Percentiles rank a stretch among this genome's conserved stretches.
phyloP scores from a whole-genome alignment of 2,329 filamentous ascomycete genomes.

The Aspergillaceae sp. region DNA sequence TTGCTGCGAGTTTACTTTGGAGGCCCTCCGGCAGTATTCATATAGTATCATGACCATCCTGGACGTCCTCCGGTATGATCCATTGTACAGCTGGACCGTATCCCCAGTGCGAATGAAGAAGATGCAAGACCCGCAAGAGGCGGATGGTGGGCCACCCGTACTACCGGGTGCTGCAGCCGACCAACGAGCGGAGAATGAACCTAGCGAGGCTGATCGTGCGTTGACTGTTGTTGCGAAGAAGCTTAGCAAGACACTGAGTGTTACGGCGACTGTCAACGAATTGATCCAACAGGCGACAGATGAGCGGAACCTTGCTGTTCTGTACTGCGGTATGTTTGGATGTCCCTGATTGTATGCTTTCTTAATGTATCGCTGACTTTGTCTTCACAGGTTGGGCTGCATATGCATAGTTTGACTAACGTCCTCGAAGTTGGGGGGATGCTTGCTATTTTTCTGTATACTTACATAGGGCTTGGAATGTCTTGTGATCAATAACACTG shows the following conservation, averaged over 20 bases:
- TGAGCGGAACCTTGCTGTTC: slow-evolving; percentile 78
- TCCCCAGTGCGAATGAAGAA: slow-evolving; percentile 59
- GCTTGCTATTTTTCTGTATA: too few species aligned
- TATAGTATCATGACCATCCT: slow-evolving; percentile 98
- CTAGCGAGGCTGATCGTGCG: slow-evolving; percentile 80
- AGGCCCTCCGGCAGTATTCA: slow-evolving; percentile 86
- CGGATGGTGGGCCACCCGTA: slow-evolving; percentile 29
- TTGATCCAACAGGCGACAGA: slow-evolving; percentile 93
- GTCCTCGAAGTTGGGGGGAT: too few species aligned
- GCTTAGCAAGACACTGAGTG: slow-evolving; percentile 84
- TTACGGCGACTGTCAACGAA: slow-evolving; percentile 91
- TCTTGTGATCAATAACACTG: too few species aligned
- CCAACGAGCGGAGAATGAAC: slow-evolving; percentile 44
- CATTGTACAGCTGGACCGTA: slow-evolving; percentile 90
- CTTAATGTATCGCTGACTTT: slow-evolving; percentile 4
- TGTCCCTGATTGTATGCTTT: slow-evolving; percentile 10
- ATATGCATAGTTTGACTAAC: slow-evolving; percentile 30
- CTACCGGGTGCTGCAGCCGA: slow-evolving; percentile 19
- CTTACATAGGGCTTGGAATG: too few species aligned
- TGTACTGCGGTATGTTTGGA: slow-evolving; percentile 62
- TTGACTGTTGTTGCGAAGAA: slow-evolving; percentile 94
- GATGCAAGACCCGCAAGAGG: slow-evolving; percentile 53
- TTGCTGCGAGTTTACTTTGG: slow-evolving; percentile 97
- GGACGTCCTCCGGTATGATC: slow-evolving; percentile 96
- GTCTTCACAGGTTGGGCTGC: slow-evolving; percentile 41